Evolutionary conservation across 306 rosid species (phyloP), one percentile per base, ranked within the genome.

Genomic region (Quercus robur): DNA sequence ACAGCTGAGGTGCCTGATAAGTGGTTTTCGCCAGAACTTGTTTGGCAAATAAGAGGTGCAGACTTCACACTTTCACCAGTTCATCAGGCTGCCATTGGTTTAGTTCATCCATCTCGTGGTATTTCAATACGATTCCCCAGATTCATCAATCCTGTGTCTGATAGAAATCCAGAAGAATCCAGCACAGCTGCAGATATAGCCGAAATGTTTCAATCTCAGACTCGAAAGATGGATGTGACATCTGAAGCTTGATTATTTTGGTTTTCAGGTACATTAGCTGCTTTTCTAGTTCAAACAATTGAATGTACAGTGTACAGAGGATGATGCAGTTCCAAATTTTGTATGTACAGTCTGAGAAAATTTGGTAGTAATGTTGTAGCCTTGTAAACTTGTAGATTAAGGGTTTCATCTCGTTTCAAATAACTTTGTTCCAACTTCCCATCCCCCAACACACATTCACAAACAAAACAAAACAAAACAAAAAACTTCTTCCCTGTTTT

Each of bases 41-140:
- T 94, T 74, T 94, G 94, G 98, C 93, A 91, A 84, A 89, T 92
- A 81, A 87, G 88, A 87, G 97, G 98, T 58, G 97, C 98, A 56
- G 97, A 92, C 79, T 91, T 92, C 57, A 92, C 98, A 21, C 81
- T 92, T 56, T 92, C 98, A 4, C 98, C 98, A 35, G 97, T 94
- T 78, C 98, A 94, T 72, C 87, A 88, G 82, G 98, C 97, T 57
- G 98, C 94, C 68, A 70, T 92, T 17, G 97, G 98, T 71, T 73
- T 94, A 62, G 91, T 85, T 82, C 97, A 92, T 86, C 90, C 91
- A 12, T 85, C 97, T 64, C 92, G 98, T 3, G 98, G 98, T 80
- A 92, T 94, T 82, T 94, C 98, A 7, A 85, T 94, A 78, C 84
- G 98, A 83, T 94, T 94, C 77, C 98, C 97, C 4, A 88, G 97